These are phyloP conservation scores for Annulohypoxylon maeteangense DNA, from an alignment of 495 filamentous ascomycete species.

Conservation along the genomic window DNA sequence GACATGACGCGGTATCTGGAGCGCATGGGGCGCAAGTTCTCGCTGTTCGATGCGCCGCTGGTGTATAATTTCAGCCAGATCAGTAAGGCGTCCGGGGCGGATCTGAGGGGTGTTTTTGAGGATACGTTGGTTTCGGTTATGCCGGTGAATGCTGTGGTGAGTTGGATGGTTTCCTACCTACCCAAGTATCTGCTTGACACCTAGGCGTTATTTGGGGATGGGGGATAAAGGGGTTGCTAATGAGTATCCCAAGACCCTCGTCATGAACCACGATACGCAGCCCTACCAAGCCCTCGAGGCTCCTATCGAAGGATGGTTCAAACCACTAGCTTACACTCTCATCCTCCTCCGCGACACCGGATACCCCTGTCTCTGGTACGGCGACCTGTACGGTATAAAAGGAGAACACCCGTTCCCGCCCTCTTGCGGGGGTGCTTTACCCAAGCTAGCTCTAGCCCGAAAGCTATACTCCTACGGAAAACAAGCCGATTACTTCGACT, in stretches of 20 bases:
- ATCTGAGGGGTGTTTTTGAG: background rate
- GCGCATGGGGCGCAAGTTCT: background rate
- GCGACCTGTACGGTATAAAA: background rate
- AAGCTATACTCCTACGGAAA: constrained; percentile 1
- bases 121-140: background rate
- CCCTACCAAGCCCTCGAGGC: constrained; percentile 7
- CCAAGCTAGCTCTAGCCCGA: constrained; percentile 1
- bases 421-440: background rate
- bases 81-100: background rate
- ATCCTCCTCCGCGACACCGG: constrained; percentile 2
- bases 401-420: background rate
- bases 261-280: background rate
- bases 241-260: background rate
- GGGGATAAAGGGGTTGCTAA: background rate
- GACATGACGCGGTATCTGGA: constrained; percentile 3
- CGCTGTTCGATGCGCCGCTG: constrained; percentile 7
- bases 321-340: background rate
- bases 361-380: background rate
- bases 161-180: too few species aligned
- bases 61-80: constrained; percentile 3
- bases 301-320: constrained; percentile 1
- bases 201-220: background rate
- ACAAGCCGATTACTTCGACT: constrained; percentile 4
- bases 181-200: too few species aligned
- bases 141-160: constrained; percentile 1